Evolutionary conservation across 192 early-diverging fungal species (phyloP), one percentile per base, ranked within the genome.

Genomic region (Paraglomus brasilianum): DNA sequence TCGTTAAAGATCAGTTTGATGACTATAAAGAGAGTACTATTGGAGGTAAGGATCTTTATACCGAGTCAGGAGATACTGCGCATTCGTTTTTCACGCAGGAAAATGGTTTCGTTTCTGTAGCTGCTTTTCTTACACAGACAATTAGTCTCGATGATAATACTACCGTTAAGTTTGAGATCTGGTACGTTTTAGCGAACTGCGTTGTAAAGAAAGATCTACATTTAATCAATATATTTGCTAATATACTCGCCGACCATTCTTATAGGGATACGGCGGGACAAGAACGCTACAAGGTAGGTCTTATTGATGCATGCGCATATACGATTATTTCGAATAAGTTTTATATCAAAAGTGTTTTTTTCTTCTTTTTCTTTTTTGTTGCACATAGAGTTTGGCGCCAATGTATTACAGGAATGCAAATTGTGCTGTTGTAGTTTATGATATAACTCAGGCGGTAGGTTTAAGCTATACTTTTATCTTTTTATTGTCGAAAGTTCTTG

Each of bases 81-180:
- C 30, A 30, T 30, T 30, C 30, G 30, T 30, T 30, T 30, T 30
- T 30, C 30, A 30, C 30, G 30, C 30, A 30, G 30, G 30, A 30
- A 30, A 30, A 30, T 42, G 41, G 13, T n/a, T 55, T 52, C 1
- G 13, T 24, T 48, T 44, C 64, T 17, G 59, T 69, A 87, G 86
- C 86, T 63, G 86, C 86, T 52, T 87, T 87, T 60, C 73, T 87
- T 65, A 92, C 93, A 67, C 91, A 94, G 71, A 91, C 90, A 63
- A 89, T 93, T 74, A 76, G 83, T 63, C 76, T 95, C 53, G 92
- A 94, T 68, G 92, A 95, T 75, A 89, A 89, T 45, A 91, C 85
- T 17, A 93, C 83, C n/a, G 85, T 95, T 72, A 95, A 95, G 77
- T 95, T 94, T 83, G 93, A 95, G 76, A 95, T 95, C 74, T 95